A percentile compares a stretch with the other conserved stretches of the same genome.
phyloP scores from a whole-genome alignment of 257 asterid genomes.

The Solanum pennellii region DNA sequence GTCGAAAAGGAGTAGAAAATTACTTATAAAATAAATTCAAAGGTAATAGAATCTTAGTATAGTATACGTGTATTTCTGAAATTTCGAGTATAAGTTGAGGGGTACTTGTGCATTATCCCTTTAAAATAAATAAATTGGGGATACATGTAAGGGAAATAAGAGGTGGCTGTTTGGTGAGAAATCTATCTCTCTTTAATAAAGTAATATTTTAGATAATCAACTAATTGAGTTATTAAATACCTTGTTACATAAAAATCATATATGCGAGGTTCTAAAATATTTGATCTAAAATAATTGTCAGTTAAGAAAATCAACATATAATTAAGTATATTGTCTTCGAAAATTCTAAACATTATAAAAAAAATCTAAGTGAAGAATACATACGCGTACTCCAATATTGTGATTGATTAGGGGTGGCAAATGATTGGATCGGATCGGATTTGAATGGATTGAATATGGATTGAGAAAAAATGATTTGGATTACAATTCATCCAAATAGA shows the following conservation, averaged over 20 bases:
- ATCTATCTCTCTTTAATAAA: no score
- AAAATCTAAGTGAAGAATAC: background rate
- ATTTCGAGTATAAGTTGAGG: rapidly evolving
- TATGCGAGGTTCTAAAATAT: background rate
- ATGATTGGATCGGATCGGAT: no score
- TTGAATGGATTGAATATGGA: no score
- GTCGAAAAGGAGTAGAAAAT: no score
- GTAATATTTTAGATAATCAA: no score
- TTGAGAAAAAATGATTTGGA: no score
- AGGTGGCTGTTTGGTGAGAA: background rate
- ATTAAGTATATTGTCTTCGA: background rate
- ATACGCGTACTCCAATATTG: background rate
- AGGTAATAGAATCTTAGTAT: rapidly evolving
- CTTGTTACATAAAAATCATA: background rate
- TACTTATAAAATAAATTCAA: no score
- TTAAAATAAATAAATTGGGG: background rate
- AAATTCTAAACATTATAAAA: background rate
- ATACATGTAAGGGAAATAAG: background rate
- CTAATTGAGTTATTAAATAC: rapidly evolving
- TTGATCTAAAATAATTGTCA: background rate
- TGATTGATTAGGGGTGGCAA: background rate
- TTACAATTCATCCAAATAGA: no score
- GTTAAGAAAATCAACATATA: background rate
- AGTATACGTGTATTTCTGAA: no score
- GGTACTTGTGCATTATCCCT: no score